A percentile compares a stretch with the other conserved stretches of the same genome.
Conservation (phyloP, 1,284 basidiomycete species). For the Gomphus sp. region DNA sequence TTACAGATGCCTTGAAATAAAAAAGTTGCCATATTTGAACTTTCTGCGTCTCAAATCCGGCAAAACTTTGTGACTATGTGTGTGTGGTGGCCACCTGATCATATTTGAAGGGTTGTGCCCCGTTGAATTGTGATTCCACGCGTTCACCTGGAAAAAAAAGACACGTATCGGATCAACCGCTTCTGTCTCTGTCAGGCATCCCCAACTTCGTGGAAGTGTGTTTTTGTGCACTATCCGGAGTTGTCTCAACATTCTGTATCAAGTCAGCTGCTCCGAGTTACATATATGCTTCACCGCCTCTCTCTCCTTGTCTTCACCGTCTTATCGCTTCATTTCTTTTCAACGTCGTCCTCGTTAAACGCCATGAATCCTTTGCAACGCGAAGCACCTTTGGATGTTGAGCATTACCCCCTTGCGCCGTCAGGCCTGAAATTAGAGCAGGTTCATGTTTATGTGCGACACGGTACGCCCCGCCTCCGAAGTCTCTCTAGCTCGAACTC, state of each 20-base stretch:
- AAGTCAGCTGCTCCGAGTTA: not conserved
- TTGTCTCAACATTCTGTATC: not conserved
- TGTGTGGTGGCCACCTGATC: not conserved
- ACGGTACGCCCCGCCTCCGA: conserved; percentile 55
- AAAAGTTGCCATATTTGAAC: not conserved
- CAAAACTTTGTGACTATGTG: not conserved
- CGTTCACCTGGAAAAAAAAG: not conserved
- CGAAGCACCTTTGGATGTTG: conserved; percentile 40
- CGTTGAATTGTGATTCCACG: not conserved
- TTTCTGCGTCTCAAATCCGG: not conserved
- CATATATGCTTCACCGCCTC: not conserved
- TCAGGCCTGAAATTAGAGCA: conserved; percentile 50
- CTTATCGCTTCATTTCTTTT: not conserved
- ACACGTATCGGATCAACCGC: not conserved
- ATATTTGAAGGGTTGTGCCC: not conserved
- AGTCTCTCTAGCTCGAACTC: no score
- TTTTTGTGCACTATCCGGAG: not conserved
- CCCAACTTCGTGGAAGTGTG: no score
- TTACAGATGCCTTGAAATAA: not conserved
- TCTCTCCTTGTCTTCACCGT: not conserved
- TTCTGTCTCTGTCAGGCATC: not conserved
- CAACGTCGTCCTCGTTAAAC: not conserved
- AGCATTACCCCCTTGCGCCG: conserved; percentile 51
- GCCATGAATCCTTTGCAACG: not conserved
- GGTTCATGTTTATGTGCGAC: conserved; percentile 65